phyloP scores from a whole-genome alignment of 495 filamentous ascomycete species.

The Endocarpon pusillum region DNA sequence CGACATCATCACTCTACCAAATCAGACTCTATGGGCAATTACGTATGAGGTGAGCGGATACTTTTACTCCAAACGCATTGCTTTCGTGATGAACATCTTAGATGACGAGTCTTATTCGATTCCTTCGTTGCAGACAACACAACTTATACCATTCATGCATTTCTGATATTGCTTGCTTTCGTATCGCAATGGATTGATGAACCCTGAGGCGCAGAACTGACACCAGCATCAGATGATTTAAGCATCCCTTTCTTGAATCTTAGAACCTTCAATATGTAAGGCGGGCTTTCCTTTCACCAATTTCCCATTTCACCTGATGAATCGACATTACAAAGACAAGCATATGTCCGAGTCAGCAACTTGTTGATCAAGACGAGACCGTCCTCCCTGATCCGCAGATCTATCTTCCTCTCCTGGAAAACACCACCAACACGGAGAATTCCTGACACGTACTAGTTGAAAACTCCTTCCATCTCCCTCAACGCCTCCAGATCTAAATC shows the following conservation, averaged over 20 bases:
- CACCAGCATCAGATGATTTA: slow-evolving; percentile 1
- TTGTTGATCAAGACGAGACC: slow-evolving; percentile 31
- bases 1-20: not conserved
- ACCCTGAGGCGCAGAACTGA: slow-evolving; percentile 13
- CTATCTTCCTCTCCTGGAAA: not conserved
- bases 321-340: slow-evolving; percentile 37
- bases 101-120: slow-evolving; percentile 48
- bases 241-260: not conserved
- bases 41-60: not conserved
- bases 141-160: slow-evolving; percentile 41
- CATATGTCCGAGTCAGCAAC: slow-evolving; percentile 39
- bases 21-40: not conserved
- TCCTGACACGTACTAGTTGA: slow-evolving; percentile 7
- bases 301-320: slow-evolving; percentile 27
- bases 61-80: not conserved
- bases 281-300: slow-evolving; percentile 9
- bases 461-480: slow-evolving; percentile 5
- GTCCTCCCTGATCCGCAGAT: slow-evolving; percentile 26
- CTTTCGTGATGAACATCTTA: slow-evolving; percentile 23
- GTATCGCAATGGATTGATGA: slow-evolving; percentile 5
- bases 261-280: slow-evolving; percentile 15
- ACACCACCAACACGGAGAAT: not conserved
- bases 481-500: slow-evolving; percentile 3
- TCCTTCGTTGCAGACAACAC: slow-evolving; percentile 42
- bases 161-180: slow-evolving; percentile 22